Evolutionary conservation across 2,329 filamentous ascomycete species (phyloP), one percentile per base, ranked within the genome.

Genomic region (Aureobasidium pullulans): DNA sequence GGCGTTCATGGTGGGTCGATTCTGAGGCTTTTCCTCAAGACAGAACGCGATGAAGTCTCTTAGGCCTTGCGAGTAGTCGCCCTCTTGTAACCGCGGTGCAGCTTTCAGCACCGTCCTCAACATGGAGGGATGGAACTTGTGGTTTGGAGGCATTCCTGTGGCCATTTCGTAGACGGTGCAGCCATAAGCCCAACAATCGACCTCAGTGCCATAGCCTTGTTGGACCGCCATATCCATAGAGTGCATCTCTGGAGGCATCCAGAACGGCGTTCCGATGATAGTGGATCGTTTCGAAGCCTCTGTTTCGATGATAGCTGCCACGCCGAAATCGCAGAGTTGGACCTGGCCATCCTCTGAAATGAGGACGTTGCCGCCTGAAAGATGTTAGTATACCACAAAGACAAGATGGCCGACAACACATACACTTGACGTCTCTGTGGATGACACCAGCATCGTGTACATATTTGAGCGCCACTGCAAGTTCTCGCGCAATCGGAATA

Each of bases 141-240:
- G 84, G 64, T 88, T 88, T 0, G 89, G 89, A 2, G 89, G 88
- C 16, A 86, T 76, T 1, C 89, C 89, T 4, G 87, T 90, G 1
- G 89, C 88, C 71, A 93, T 89, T 71, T 94, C 89, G 66, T 84
- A 90, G 1, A 90, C 79, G 71, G 91, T 88, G 62, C 88, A 88
- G 1, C 89, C 90, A 69, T 90, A 91, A 2, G 89, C 88, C 89
- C 90, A 94, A 53, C 92, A 90, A 66, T 94, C 89, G 44, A 81
- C 73, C 59, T 81, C 78, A 6, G 71, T 75, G 10, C 78, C 77
- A 64, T 81, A 81, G 3, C 66, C 69, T 62, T 69, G 64, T 34
- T 53, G 60, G 10, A 49, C 43, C 19, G 61, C 58, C 23, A 61
- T 58, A 34, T 65, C 63, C 42, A 50, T 57, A 16, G 61, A 58